phyloP scores from a whole-genome alignment of 2,329 filamentous ascomycete species.

The Fusarium mangiferae region DNA sequence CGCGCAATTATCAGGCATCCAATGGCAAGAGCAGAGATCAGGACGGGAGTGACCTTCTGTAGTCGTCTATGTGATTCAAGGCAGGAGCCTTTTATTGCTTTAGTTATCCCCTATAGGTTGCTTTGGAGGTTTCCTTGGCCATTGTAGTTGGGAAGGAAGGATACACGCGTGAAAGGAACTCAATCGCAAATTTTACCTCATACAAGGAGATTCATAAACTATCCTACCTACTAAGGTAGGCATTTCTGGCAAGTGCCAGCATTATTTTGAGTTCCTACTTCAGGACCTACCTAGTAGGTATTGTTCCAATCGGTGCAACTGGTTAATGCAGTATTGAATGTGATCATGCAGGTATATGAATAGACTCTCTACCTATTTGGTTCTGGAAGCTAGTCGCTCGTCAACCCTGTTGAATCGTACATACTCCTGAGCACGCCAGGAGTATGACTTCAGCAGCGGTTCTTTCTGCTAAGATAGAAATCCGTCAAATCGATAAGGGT shows the following conservation, averaged over 20 bases:
- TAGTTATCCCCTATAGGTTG: background rate
- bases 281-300: background rate
- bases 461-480: background rate
- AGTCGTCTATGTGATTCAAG: background rate
- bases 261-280: background rate
- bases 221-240: background rate
- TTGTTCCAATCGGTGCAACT: background rate
- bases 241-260: background rate
- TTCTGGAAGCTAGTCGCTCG: background rate
- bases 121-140: background rate
- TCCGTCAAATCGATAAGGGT: background rate
- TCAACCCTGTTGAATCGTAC: background rate
- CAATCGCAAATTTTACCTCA: background rate
- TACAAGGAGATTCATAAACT: background rate
- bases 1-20: background rate
- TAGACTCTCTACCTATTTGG: background rate
- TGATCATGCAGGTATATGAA: background rate
- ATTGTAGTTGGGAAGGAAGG: background rate
- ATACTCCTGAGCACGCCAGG: background rate
- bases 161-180: background rate
- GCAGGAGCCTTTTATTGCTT: background rate
- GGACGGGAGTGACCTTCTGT: background rate
- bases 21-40: background rate
- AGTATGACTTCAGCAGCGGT: background rate
- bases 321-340: background rate